These are phyloP conservation scores for Saksenaea oblongispora DNA, from an alignment of 371 early-diverging fungal species.

Conservation along the genomic window DNA sequence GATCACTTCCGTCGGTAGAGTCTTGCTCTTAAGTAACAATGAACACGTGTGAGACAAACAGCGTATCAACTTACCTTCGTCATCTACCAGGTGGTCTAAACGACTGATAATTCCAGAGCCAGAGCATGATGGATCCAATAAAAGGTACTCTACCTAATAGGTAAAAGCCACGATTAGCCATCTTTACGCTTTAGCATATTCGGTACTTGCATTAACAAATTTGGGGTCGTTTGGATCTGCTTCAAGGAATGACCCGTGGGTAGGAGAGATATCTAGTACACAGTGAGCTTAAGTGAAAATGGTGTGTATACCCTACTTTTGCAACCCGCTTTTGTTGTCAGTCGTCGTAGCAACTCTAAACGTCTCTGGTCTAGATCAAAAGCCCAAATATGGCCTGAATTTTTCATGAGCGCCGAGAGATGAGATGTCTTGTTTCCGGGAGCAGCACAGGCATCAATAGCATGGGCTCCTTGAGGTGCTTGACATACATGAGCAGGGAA, in stretches of 20 bases:
- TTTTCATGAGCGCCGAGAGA: constrained; percentile 83
- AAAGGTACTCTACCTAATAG: constrained; percentile 79
- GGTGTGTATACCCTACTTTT: constrained; percentile 62
- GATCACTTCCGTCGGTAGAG: constrained; percentile 14
- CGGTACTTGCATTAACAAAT: constrained; percentile 55
- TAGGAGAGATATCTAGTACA: constrained; percentile 56
- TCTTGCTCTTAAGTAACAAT: constrained; percentile 7
- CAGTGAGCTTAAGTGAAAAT: background rate
- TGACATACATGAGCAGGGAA: constrained; percentile 92
- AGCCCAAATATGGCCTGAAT: constrained; percentile 88
- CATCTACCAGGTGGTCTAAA: constrained; percentile 81
- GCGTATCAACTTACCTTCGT: constrained; percentile 26
- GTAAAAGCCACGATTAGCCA: background rate
- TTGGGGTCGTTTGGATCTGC: constrained; percentile 61
- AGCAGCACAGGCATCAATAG: constrained; percentile 98
- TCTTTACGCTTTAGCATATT: background rate
- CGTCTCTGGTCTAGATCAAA: constrained; percentile 89
- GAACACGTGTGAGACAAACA: background rate
- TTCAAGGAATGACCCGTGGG: constrained; percentile 69
- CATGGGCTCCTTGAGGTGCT: constrained; percentile 70
- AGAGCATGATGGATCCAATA: constrained; percentile 98
- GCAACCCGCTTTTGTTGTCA: constrained; percentile 80
- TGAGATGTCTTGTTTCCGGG: constrained; percentile 99
- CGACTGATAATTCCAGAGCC: constrained; percentile 96
- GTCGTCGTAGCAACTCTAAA: constrained; percentile 71